Percentiles rank a stretch among this genome's conserved stretches.
Conservation (phyloP, 1,139 yeast genomes). For the Wickerhamiella infanticola region DNA sequence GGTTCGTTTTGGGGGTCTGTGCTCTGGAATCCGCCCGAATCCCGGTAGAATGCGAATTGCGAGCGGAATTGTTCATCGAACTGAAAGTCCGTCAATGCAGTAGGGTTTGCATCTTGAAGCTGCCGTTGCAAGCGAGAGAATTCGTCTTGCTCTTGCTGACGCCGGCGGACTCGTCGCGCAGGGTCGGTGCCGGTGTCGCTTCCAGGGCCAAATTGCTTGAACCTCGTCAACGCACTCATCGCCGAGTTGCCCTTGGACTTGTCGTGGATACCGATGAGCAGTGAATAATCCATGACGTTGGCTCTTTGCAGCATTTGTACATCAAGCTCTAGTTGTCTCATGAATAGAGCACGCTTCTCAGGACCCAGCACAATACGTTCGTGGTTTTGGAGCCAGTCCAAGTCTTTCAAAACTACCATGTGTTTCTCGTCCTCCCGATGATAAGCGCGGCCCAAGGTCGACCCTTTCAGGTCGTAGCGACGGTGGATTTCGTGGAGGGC, state of each 20-base stretch:
- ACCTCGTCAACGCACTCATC: constrained; percentile 11
- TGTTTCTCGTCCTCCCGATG: constrained; percentile 20
- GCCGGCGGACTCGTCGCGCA: constrained; percentile 11
- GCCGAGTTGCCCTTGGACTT: constrained; percentile 39
- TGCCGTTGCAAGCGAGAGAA: constrained; percentile 25
- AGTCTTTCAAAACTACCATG: constrained; percentile 50
- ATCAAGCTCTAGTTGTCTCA: constrained; percentile 60
- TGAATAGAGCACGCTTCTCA: constrained; percentile 38
- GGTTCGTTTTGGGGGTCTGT: constrained; percentile 53
- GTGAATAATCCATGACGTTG: constrained; percentile 91
- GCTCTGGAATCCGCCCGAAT: constrained; percentile 76
- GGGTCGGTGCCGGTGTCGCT: constrained; percentile 9
- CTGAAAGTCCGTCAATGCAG: constrained; percentile 22
- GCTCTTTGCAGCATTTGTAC: constrained; percentile 53
- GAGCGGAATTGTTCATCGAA: constrained; percentile 28
- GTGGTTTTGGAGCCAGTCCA: constrained; percentile 65
- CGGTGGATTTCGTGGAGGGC: constrained; percentile 79
- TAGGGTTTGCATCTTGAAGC: constrained; percentile 25
- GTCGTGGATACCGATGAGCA: constrained; percentile 78
- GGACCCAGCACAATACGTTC: constrained; percentile 62
- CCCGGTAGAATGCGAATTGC: constrained; percentile 51
- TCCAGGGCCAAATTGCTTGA: constrained; percentile 15
- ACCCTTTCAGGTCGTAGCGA: constrained; percentile 87
- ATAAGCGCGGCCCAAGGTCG: constrained; percentile 60
- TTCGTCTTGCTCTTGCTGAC: constrained; percentile 15